Percentiles rank a stretch among this genome's conserved stretches.
Conservation (phyloP, 2,329 filamentous ascomycete species). For the Myriosclerotinia duriaeana region DNA sequence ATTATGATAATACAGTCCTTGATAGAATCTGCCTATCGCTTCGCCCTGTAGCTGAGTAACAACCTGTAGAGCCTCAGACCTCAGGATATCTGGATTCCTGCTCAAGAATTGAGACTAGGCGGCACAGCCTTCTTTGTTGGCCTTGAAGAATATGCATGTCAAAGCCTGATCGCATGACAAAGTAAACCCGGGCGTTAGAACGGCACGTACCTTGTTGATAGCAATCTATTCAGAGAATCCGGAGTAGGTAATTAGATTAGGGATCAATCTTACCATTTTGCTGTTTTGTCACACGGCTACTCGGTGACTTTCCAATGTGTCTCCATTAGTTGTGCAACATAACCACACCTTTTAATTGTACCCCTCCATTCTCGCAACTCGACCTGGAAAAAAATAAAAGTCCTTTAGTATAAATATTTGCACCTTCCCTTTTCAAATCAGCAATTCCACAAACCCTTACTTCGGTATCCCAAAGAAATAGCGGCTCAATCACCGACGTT, state of each 20-base stretch:
- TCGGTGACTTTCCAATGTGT: constrained; percentile 12
- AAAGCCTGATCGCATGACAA: constrained; percentile 22
- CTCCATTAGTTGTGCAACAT: constrained; percentile 7
- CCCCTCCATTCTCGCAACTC: constrained; percentile 3
- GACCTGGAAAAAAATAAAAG: not conserved
- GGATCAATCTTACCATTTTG: not conserved
- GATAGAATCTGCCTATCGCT: not conserved
- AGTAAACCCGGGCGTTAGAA: constrained; percentile 2
- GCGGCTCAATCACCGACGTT: not conserved
- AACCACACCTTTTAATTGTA: constrained; percentile 1
- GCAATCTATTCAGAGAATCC: not conserved
- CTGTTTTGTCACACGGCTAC: constrained; percentile 17
- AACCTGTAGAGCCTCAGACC: constrained; percentile 3
- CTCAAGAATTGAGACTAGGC: not conserved
- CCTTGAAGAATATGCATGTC: not conserved
- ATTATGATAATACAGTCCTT: not conserved
- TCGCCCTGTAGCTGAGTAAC: not conserved
- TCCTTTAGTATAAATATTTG: not conserved
- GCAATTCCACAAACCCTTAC: not conserved
- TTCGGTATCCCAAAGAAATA: not conserved
- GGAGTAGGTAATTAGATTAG: not conserved
- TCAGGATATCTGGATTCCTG: not conserved
- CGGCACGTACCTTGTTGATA: constrained; percentile 13
- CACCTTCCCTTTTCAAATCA: not conserved
- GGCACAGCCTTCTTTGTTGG: constrained; percentile 13